Base-by-base conservation (phyloP, 805 yeast genomes). In the Saccharomycopsis sp. region DNA sequence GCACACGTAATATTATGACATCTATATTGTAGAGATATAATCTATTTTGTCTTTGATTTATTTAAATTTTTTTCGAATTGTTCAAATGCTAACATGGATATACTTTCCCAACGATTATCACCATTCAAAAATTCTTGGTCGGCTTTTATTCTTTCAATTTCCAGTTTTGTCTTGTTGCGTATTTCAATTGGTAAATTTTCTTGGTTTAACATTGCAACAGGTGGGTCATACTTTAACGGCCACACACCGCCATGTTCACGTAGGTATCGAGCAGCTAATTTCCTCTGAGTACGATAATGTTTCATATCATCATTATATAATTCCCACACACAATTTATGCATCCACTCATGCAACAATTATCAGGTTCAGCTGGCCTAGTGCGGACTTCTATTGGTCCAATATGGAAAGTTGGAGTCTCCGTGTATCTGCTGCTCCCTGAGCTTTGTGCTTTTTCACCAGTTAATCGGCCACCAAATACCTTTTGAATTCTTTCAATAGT, bases 311-410 rank as follows among this genome's bases (percentile, higher is more conserved):
- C 97, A 53, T 83, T 81, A 59, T 77, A 90, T 44, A 85, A 65
- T 55, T 89, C 96, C 97, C 97, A 93, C 1, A 90, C 97, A 62
- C 98, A 90, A 62, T 90, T 88, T 24, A 86, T 79, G 62, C 98
- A 90, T 1, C 98, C 98, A 47, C 93, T 81, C 95, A 88, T 88
- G 62, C 98, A 90, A 61, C 98, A 90, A 61, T 90, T 88, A 54
- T 89, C 95, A 1, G 97, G 97, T 54, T 86, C 96, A 3, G 65
- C 67, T 0, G 98, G 97, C 58, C 72, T 74, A n/a, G 74, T 77
- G 2, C 96, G 96, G 0, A 90, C 95, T 5, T 59, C 60, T 0
- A 93, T 68, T 0, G 97, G 97, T 0, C 73, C 80, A 2, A 74
- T 70, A 11, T 20, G 40, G 37, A 28, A 37, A 1, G 42, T 14